Base-by-base conservation (phyloP, 306 rosid genomes). In the Fragaria ananassa region DNA sequence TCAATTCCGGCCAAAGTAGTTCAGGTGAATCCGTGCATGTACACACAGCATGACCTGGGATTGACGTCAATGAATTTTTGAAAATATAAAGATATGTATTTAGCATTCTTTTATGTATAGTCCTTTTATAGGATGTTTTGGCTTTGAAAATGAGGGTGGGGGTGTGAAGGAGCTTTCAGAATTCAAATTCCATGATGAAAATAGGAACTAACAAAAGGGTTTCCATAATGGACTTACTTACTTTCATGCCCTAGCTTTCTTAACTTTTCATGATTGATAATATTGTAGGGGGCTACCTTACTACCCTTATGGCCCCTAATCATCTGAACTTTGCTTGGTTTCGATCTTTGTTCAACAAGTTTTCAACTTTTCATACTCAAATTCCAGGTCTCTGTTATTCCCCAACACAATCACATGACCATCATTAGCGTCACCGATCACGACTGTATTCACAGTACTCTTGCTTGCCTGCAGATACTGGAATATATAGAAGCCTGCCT, bases 31-130 rank as follows among this genome's bases (percentile, higher is more conserved):
- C 44, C 44, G 62, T 71, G 84, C 84, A 18, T 35, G 46, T 44
- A 37, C 7, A 61, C 70, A 77, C 41, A 87, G 87, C 87, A 75
- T 88, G 93, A 91, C 85, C 80, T 84, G 84, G 87, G 51, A 37
- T 77, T 79, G 77, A 77, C 89, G 61, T 87, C 87, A 88, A 29
- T 45, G 69, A 60, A 74, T 60, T 4, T 44, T 19, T n/a, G 15
- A 35, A 11, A 4, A 23, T 42, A 41, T 25, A 3, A 10, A 10
- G 70, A 74, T 60, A 44, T 29, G 11, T 42, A 44, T 44, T 74
- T 11, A 7, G 27, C 34, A 27, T 68, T 12, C 19, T 18, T 44
- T 56, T 19, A 9, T 15, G 1, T 37, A 18, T 65, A 19, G 6
- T 18, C 21, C 18, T 35, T 18, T 25, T 18, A 1, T 0, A 27